Evolutionary conservation across 805 yeast genomes (phyloP), one percentile per base, ranked within the genome.

Genomic region (Pichia paraexigua): DNA sequence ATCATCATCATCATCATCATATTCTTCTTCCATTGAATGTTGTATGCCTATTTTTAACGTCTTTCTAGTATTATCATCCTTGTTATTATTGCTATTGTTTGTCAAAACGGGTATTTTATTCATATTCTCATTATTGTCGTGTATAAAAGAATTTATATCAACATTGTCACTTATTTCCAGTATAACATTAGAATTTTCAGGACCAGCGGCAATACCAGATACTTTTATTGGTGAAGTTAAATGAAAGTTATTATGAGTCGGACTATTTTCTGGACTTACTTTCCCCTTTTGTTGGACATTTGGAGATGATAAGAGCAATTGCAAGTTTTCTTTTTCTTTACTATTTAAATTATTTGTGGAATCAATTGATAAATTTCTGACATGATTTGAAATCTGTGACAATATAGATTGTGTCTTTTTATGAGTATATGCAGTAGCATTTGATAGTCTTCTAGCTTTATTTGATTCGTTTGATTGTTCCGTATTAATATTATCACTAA

Each of bases 191-290:
- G 45, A 22, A 15, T 42, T 11, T 12, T 42, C 30, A 11, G 49
- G 49, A 27, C 49, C 45, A 6, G 41, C 49, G 12, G 53, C 43
- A 8, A 50, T 45, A 5, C 53, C 53, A 12, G 53, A 50, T 5
- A 42, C 53, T 46, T 45, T 50, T 17, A 50, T 24, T 2, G 53
- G 53, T 3, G 53, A 50, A 11, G 49, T 11, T 8, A 46, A 13
- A 7, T 40, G 15, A n/a, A 18, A 21, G 11, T 20, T 15, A 10
- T 20, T 15, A 20, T 17, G 12, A 20, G 22, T 30, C 21, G 47
- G 49, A 27, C 43, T 46, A 21, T 46, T 50, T 21, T 45, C 48
- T 6, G 49, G 48, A 46, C 53, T 46, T 6, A 32, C n/a, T 46
- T 42, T 50, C 12, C 47, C 52, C 46, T 49, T 49, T 21, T 28